phyloP scores from a whole-genome alignment of 345 rosid species.

The Raphanus sativus region DNA sequence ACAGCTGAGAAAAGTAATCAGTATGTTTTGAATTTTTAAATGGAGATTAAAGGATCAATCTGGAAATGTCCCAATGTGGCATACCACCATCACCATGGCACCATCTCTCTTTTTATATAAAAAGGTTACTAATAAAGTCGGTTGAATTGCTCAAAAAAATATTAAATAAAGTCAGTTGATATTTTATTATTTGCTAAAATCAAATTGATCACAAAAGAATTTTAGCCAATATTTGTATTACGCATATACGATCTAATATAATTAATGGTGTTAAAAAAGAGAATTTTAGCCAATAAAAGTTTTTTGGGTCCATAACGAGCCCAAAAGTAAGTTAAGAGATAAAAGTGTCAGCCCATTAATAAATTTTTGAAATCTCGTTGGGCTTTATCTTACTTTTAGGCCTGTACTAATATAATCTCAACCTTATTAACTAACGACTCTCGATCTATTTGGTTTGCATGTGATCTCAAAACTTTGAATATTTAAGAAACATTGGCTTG shows the following conservation, averaged over 20 bases:
- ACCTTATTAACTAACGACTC: neutral
- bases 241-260: too few relatives aligned
- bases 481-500: too few relatives aligned
- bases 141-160: too few relatives aligned
- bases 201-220: too few relatives aligned
- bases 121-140: too few relatives aligned
- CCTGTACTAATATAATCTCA: neutral
- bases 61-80: neutral
- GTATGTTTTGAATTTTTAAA: neutral
- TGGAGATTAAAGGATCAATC: neutral
- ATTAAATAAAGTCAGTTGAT: too few relatives aligned
- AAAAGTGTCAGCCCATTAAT: neutral
- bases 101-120: neutral
- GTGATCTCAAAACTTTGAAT: too few relatives aligned
- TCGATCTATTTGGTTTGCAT: too few relatives aligned
- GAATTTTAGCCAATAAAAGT: neutral
- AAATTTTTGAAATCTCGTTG: neutral
- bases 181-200: too few relatives aligned
- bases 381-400: neutral
- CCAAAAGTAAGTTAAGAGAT: neutral
- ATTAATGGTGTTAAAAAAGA: too few relatives aligned
- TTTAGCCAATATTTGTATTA: too few relatives aligned
- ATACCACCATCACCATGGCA: neutral
- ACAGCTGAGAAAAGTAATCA: neutral
- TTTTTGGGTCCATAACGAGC: neutral